Conservation (phyloP, 2,329 filamentous ascomycete genomes). For the Sordariomycetes sp. region DNA sequence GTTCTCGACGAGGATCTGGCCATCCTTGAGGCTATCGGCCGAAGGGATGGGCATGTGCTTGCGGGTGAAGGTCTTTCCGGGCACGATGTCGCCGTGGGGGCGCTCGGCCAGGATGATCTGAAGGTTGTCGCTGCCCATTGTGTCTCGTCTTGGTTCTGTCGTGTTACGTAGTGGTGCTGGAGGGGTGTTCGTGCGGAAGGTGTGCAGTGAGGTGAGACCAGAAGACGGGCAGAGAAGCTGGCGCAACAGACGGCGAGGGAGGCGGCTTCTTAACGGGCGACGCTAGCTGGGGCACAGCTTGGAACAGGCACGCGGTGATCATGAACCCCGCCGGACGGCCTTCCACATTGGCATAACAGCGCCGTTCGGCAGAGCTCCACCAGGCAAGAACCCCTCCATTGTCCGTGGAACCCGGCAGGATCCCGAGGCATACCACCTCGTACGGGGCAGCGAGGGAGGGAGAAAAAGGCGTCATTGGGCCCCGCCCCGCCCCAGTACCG, state of each 20-base stretch:
- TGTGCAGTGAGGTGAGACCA: too few relatives aligned
- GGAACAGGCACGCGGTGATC: too few relatives aligned
- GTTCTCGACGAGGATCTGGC: constrained; percentile 49
- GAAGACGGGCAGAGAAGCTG: too few relatives aligned
- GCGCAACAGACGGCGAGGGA: too few relatives aligned
- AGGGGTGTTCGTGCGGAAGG: neutral
- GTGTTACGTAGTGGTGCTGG: neutral
- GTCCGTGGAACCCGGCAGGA: neutral
- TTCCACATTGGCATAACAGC: neutral
- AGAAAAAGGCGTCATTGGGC: too few relatives aligned
- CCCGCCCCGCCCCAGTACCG: too few relatives aligned
- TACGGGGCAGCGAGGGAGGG: too few relatives aligned
- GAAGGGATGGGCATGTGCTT: constrained; percentile 40
- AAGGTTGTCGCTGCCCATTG: constrained; percentile 19
- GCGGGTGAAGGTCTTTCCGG: constrained; percentile 52
- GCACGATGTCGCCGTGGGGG: constrained; percentile 48
- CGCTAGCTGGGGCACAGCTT: too few relatives aligned
- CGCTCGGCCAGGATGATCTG: constrained; percentile 53
- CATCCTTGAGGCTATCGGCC: constrained; percentile 45
- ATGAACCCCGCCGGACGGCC: neutral
- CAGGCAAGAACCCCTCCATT: neutral
- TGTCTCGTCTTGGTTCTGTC: neutral
- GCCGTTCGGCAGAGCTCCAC: neutral
- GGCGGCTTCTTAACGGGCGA: too few relatives aligned
- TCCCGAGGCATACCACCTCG: neutral